These are phyloP conservation scores for Cyclostephanos tholiformis DNA, from an alignment of 108 stramenopile genomes.

Conservation along the genomic window DNA sequence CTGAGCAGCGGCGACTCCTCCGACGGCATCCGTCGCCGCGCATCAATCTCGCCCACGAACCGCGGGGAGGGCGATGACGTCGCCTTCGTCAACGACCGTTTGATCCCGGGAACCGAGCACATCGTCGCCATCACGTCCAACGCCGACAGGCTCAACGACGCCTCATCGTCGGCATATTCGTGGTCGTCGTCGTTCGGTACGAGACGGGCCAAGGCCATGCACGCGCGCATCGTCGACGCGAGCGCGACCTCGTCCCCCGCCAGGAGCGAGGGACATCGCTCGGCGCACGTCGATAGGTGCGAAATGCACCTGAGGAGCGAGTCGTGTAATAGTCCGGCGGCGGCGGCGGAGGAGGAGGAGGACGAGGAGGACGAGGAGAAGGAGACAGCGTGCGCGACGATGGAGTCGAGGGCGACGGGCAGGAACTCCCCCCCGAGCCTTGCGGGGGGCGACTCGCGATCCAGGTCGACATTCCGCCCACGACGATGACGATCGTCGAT, in stretches of 20 bases:
- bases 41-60: slow-evolving; percentile 2
- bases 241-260: slow-evolving; percentile 52
- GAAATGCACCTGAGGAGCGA: slow-evolving; percentile 15
- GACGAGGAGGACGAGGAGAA: slow-evolving; percentile 17
- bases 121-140: slow-evolving; percentile 60
- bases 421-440: slow-evolving; percentile 31
- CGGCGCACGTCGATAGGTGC: slow-evolving; percentile 33
- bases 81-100: slow-evolving; percentile 34
- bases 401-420: slow-evolving; percentile 30
- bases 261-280: slow-evolving; percentile 59
- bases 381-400: slow-evolving; percentile 20
- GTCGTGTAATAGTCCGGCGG: too few species aligned
- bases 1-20: slow-evolving; percentile 29
- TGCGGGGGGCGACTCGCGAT: slow-evolving; percentile 36
- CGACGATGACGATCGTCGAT: slow-evolving; percentile 9
- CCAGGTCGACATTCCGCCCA: slow-evolving; percentile 10
- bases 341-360: too few species aligned
- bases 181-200: not conserved
- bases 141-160: slow-evolving; percentile 43
- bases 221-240: slow-evolving; percentile 38
- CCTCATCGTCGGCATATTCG: slow-evolving; percentile 16
- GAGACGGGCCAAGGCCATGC: slow-evolving; percentile 43
- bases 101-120: slow-evolving; percentile 53
- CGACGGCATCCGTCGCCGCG: not conserved
- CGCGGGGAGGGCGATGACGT: slow-evolving; percentile 17